A percentile compares a stretch with the other conserved stretches of the same genome.
Conservation (phyloP, 2,329 filamentous ascomycete genomes). For the Pestalotiopsis sp. region DNA sequence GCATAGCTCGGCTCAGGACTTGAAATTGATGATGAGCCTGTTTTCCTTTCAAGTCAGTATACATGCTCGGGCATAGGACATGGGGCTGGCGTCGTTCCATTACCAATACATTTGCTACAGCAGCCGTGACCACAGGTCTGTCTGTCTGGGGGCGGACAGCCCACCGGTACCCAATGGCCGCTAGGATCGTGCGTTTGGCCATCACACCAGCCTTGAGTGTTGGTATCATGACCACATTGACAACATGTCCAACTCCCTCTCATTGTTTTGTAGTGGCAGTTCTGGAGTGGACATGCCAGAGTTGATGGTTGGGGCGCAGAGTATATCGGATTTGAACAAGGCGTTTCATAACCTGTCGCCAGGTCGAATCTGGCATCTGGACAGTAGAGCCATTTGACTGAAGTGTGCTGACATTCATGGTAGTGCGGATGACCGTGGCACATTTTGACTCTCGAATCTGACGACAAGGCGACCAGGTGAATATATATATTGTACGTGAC, state of each 20-base stretch:
- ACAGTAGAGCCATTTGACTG: slow-evolving; percentile 58
- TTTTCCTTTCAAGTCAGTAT: slow-evolving; percentile 11
- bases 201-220: slow-evolving; percentile 55
- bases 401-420: slow-evolving; percentile 56
- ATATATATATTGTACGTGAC: not conserved
- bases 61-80: not conserved
- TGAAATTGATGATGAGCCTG: slow-evolving; percentile 34
- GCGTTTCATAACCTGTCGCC: slow-evolving; percentile 49
- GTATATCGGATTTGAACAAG: slow-evolving; percentile 51
- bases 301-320: slow-evolving; percentile 45
- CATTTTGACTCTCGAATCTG: slow-evolving; percentile 38
- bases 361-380: slow-evolving; percentile 50
- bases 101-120: slow-evolving; percentile 48
- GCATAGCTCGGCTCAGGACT: slow-evolving; percentile 38
- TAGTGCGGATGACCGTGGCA: slow-evolving; percentile 56
- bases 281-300: slow-evolving; percentile 48
- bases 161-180: slow-evolving; percentile 21
- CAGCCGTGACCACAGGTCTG: slow-evolving; percentile 53
- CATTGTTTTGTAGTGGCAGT: slow-evolving; percentile 52
- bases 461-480: not conserved
- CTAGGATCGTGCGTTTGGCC: slow-evolving; percentile 29
- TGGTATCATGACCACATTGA: slow-evolving; percentile 51
- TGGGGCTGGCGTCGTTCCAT: slow-evolving; percentile 29
- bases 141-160: slow-evolving; percentile 32
- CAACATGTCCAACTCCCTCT: slow-evolving; percentile 58